Base-by-base conservation (phyloP, 2,329 filamentous ascomycete genomes). In the Aspergillus nomiae region DNA sequence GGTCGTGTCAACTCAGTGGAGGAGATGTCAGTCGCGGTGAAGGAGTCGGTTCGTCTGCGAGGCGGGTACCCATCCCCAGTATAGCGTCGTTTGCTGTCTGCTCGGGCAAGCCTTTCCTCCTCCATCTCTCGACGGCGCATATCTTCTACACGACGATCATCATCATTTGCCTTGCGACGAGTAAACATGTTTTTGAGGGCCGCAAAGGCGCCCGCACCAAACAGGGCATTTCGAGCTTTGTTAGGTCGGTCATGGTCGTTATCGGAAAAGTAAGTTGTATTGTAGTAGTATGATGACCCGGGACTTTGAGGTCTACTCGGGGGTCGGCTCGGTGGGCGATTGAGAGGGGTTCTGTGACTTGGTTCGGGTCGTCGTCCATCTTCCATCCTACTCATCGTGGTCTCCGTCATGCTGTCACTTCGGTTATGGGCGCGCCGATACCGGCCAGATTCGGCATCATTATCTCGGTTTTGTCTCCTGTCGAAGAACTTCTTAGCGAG, bases 131-230 rank as follows among this genome's bases (percentile, higher is more conserved):
- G 82, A 64, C 77, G 80, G 59, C 81, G 81, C 62, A 85, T 76
- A 51, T 81, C 81, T 57, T 84, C 85, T 6, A 91, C 85, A 26
- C 87, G 85, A 59, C 87, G 84, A 67, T 86, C 79, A 74, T 89
- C 83, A 73, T 85, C 79, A 74, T 82, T 75, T 68, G 86, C 82
- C 73, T 82, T 74, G 69, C 87, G 78, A 75, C 88, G 83, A 68
- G 85, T 86, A 74, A 90, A 83, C 74, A 87, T 86, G 78, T 86
- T 89, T 50, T 78, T 77, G 36, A 83, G 59, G 5, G 80, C 78
- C 8, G 86, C 86, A 55, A 93, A 79, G 81, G 89, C 91, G 10
- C 90, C 90, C 38, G 90, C 80, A 2, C 90, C 90, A 30, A 92
- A 77, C 2, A 88, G 82, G 10, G 86, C 88, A 56, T 89, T 87